Evolutionary conservation across 2,329 filamentous ascomycete species (phyloP).

Genomic region (Talaromyces sp.): DNA sequence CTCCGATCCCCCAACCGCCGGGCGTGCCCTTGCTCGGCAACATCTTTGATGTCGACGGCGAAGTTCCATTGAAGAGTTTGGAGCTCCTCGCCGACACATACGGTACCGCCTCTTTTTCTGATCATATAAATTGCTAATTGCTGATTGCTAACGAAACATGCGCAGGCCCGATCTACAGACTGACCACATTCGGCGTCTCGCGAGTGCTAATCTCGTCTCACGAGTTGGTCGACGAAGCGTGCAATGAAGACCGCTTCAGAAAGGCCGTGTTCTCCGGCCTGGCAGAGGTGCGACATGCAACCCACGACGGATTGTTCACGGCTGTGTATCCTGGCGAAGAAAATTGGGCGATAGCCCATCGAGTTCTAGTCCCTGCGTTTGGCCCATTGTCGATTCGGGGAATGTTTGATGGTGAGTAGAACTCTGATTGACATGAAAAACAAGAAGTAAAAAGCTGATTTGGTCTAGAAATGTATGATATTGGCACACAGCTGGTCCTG

Average conservation of each 20-base stretch:
- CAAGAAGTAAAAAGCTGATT: neutral
- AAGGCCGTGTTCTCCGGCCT: constrained; percentile 52
- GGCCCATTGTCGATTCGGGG: constrained; percentile 40
- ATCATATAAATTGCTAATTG: neutral
- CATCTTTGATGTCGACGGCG: constrained; percentile 56
- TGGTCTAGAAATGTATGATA: constrained; percentile 34
- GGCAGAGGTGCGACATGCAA: constrained; percentile 53
- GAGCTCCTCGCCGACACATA: constrained; percentile 1
- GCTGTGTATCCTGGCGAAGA: constrained; percentile 39
- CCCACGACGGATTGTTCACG: constrained; percentile 64
- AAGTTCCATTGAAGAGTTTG: constrained; percentile 39
- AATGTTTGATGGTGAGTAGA: constrained; percentile 36
- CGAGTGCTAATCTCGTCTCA: constrained; percentile 48
- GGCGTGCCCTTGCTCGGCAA: constrained; percentile 64
- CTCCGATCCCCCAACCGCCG: constrained; percentile 56
- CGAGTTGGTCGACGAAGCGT: constrained; percentile 57
- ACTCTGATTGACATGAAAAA: neutral
- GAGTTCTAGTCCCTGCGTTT: constrained; percentile 43
- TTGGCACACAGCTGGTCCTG: constrained; percentile 33
- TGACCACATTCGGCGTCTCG: constrained; percentile 45
- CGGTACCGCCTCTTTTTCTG: neutral
- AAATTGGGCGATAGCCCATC: constrained; percentile 62
- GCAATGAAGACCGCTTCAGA: constrained; percentile 61
- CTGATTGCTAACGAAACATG: neutral
- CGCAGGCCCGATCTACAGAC: constrained; percentile 55